Conservation (phyloP, 2,329 filamentous ascomycete species). For the Pleomassaria siparia region DNA sequence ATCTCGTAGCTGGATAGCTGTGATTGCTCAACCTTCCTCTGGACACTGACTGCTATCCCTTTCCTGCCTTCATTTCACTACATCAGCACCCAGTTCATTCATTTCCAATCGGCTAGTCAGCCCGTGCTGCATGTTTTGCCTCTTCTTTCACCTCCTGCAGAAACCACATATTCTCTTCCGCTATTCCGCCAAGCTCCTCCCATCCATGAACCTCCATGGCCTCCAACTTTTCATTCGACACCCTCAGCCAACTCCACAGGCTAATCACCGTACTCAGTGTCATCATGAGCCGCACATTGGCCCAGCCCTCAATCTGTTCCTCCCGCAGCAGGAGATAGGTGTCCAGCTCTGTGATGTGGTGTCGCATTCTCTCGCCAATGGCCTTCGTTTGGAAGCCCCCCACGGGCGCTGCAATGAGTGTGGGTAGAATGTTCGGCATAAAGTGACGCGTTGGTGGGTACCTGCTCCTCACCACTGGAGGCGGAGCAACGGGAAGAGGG, state of each 20-base stretch:
- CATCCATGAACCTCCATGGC: slow-evolving; percentile 28
- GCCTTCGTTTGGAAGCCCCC: slow-evolving; percentile 16
- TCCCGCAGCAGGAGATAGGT: slow-evolving; percentile 22
- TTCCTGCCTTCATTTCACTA: too few species aligned
- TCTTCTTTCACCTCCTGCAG: too few species aligned
- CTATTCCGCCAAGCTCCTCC: slow-evolving; percentile 24
- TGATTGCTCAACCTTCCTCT: too few species aligned
- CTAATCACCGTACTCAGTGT: slow-evolving; percentile 14
- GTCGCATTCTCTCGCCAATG: slow-evolving; percentile 29
- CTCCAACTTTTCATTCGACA: slow-evolving; percentile 23
- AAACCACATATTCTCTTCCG: slow-evolving; percentile 15
- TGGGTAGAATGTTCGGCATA: slow-evolving; percentile 25
- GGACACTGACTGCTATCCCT: too few species aligned
- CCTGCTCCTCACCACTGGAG: background rate
- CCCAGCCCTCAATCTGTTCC: slow-evolving; percentile 20
- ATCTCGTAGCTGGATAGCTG: too few species aligned
- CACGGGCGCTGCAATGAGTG: slow-evolving; percentile 21
- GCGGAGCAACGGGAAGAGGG: too few species aligned
- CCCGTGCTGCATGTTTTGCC: too few species aligned
- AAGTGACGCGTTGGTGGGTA: slow-evolving; percentile 7
- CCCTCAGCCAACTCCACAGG: slow-evolving; percentile 33
- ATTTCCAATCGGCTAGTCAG: too few species aligned
- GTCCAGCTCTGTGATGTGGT: slow-evolving; percentile 32
- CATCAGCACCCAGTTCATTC: too few species aligned
- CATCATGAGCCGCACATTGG: background rate